phyloP scores from a whole-genome alignment of 116 monocot genomes.

The Zostera marina region DNA sequence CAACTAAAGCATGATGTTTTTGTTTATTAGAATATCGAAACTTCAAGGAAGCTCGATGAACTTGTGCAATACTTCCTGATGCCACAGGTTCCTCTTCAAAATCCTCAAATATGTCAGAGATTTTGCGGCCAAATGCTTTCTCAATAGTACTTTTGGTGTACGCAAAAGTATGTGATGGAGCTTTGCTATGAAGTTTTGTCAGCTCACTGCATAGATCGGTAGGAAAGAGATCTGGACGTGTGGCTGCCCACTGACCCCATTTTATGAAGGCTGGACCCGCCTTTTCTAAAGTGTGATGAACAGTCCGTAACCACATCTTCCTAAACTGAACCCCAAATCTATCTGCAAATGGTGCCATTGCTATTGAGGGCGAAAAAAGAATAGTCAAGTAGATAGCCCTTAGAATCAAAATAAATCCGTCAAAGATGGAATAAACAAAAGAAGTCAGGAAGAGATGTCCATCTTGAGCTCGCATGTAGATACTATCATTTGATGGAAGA shows the following conservation, averaged over 20 bases:
- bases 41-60: conserved; percentile 62
- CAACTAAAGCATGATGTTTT: conserved; percentile 39
- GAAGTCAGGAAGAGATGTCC: conserved; percentile 23
- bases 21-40: conserved; percentile 27
- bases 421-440: conserved; percentile 13
- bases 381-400: conserved; percentile 38
- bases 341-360: conserved; percentile 55
- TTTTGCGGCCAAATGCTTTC: conserved; percentile 62
- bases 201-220: conserved; percentile 66
- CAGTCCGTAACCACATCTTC: conserved; percentile 44
- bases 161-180: conserved; percentile 65
- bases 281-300: conserved; percentile 50
- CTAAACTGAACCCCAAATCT: conserved; percentile 35
- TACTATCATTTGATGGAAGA: conserved; percentile 16
- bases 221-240: conserved; percentile 81
- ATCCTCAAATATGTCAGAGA: conserved; percentile 66
- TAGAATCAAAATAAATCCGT: conserved; percentile 38
- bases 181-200: conserved; percentile 61
- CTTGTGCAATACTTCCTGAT: conserved; percentile 86
- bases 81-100: conserved; percentile 85
- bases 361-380: conserved; percentile 45
- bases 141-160: conserved; percentile 61
- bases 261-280: conserved; percentile 95
- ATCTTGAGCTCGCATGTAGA: conserved; percentile 34
- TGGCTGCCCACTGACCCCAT: conserved; percentile 98